Evolutionary conservation across 2,329 filamentous ascomycete genomes (phyloP), one percentile per base, ranked within the genome.

Genomic region (Arthrobotrys sinensis): DNA sequence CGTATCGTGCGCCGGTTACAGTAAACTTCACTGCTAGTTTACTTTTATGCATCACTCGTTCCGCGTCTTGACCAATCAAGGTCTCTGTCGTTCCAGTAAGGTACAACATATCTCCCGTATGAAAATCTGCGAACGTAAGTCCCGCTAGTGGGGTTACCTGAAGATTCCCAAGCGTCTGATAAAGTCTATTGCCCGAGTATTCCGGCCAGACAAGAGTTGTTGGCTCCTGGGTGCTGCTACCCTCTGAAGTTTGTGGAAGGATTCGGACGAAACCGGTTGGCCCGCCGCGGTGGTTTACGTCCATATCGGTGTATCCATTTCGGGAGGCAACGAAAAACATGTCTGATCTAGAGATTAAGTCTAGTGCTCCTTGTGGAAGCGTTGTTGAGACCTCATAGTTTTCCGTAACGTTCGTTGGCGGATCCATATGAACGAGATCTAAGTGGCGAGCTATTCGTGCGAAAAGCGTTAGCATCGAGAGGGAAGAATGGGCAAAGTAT

Each of bases 131-230:
- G 40, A 97, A 87, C 1, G 88, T 89, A 60, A 95, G 83, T 2
- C 93, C 93, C 1, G 92, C 89, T 16, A 86, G 85, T 0, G 92
- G 92, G 36, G 90, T 91, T 6, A 88, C 84, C 45, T 88, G 86
- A 12, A 96, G 85, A 82, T 97, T 97, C 0, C 93, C 93, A 0
- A 96, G 87, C 0, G 91, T 93, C 83, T 96, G 93, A 81, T 96
- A 97, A 0, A 96, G 85, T 14, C 92, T 87, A 83, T 97, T 97
- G 6, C 93, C 93, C 0, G 91, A 94, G 83, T 92, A 96, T 83
- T 97, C 93, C 0, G 93, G 93, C 84, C 93, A 97, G 1, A 91
- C 86, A 12, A 96, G 83, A 1, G 80, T 80, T 43, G 57, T 83
- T 10, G 75, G 75, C 82, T 3, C 81, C 84, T 0, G 85, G 85